Conservation (phyloP, 2,329 filamentous ascomycete genomes). For the Pestalotiopsis fici region DNA sequence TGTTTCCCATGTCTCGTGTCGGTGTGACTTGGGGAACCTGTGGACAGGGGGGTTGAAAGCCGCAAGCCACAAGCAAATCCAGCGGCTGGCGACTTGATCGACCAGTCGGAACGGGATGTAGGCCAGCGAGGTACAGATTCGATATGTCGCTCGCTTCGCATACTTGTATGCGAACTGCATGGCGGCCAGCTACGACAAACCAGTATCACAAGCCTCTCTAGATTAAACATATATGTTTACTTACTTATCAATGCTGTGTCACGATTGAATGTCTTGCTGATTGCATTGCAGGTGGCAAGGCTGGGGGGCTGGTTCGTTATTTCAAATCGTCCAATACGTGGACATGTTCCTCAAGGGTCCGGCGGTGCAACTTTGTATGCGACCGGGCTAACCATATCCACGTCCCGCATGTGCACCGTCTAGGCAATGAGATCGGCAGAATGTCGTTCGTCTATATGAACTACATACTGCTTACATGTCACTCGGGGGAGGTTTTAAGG, state of each 20-base stretch:
- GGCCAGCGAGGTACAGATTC: neutral
- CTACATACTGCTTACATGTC: too few relatives aligned
- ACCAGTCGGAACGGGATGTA: neutral
- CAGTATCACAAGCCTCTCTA: too few relatives aligned
- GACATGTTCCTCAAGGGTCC: neutral
- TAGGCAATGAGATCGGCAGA: neutral
- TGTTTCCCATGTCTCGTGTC: neutral
- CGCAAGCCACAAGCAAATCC: neutral
- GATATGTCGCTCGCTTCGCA: neutral
- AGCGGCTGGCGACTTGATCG: neutral
- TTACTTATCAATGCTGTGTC: neutral
- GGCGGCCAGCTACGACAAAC: too few relatives aligned
- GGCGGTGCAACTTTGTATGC: too few relatives aligned
- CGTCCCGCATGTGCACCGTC: neutral
- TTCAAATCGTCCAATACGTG: neutral
- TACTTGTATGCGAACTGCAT: neutral
- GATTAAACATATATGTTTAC: neutral
- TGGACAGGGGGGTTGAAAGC: neutral
- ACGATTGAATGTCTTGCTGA: neutral
- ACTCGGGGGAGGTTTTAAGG: neutral
- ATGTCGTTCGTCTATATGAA: neutral
- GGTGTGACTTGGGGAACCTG: conserved; percentile 2
- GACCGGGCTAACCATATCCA: neutral
- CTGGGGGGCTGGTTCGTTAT: neutral
- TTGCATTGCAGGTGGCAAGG: neutral